A percentile compares a stretch with the other conserved stretches of the same genome.
phyloP scores from a whole-genome alignment of 2,329 filamentous ascomycete genomes.

The Aspergillus quadricinctus region DNA sequence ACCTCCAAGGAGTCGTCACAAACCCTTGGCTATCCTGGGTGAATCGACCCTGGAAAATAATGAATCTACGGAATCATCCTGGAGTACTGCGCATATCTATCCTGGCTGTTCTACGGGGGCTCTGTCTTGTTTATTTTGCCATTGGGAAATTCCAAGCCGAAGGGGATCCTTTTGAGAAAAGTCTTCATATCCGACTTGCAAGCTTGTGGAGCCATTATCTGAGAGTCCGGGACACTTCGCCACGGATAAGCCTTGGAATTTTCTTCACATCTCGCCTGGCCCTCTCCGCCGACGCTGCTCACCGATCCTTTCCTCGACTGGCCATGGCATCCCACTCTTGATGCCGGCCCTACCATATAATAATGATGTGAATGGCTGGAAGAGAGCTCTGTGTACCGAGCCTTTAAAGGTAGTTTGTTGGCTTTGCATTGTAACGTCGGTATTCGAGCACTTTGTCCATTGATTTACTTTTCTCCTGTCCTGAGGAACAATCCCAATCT shows the following conservation, averaged over 20 bases:
- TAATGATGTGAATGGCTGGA: constrained; percentile 17
- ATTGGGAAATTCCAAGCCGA: constrained; percentile 13
- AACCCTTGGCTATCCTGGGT: constrained; percentile 7
- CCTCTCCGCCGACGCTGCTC: constrained; percentile 9
- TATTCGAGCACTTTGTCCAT: constrained; percentile 10
- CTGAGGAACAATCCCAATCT: constrained; percentile 10
- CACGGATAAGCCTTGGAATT: constrained; percentile 14
- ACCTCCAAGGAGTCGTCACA: constrained; percentile 7
- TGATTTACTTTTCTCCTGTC: constrained; percentile 13
- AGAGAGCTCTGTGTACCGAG: constrained; percentile 16
- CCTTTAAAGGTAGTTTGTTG: constrained; percentile 29
- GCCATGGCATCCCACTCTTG: constrained; percentile 3
- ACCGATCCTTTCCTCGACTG: constrained; percentile 9
- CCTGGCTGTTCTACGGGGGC: neutral
- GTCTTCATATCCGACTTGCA: constrained; percentile 14
- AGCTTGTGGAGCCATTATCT: constrained; percentile 11
- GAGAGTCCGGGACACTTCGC: constrained; percentile 16
- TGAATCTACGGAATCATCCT: neutral
- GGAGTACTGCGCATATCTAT: neutral
- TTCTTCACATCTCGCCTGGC: constrained; percentile 3
- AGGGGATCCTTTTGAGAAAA: constrained; percentile 13
- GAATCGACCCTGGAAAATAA: neutral
- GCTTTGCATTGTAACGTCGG: constrained; percentile 18
- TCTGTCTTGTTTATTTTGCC: constrained; percentile 2
- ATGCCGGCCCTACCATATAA: constrained; percentile 10